Percentiles rank a stretch among this genome's conserved stretches.
Conservation (phyloP, 768 basidiomycete genomes). For the Pulveroboletus sp. region DNA sequence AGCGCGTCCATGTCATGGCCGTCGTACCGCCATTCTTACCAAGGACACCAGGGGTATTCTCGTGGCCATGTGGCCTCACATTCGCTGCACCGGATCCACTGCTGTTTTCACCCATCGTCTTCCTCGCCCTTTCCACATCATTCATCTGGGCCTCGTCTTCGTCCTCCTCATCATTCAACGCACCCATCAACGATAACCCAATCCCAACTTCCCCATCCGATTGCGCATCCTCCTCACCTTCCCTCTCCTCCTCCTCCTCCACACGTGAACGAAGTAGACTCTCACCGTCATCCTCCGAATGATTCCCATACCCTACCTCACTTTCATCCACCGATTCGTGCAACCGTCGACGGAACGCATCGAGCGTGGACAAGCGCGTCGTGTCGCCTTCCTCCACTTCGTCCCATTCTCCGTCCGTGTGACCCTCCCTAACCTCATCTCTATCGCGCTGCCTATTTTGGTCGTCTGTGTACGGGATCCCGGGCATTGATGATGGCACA, state of each 20-base stretch:
- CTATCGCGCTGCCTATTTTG: background rate
- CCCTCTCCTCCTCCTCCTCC: constrained; percentile 1
- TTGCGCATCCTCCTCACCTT: constrained; percentile 21
- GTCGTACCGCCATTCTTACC: constrained; percentile 2
- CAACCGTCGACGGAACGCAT: constrained; percentile 22
- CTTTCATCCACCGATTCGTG: constrained; percentile 11
- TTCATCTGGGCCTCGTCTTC: constrained; percentile 14
- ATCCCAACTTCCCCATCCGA: constrained; percentile 66
- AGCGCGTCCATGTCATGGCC: constrained; percentile 28
- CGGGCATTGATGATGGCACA: constrained; percentile 7
- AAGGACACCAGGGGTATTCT: constrained; percentile 1
- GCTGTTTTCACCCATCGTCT: background rate
- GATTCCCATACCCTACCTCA: background rate
- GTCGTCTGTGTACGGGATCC: background rate
- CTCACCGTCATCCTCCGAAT: constrained; percentile 10
- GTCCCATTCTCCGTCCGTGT: background rate
- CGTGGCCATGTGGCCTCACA: constrained; percentile 1
- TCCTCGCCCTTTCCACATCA: constrained; percentile 3
- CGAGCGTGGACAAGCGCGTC: constrained; percentile 23
- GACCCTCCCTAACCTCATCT: background rate
- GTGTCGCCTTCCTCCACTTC: constrained; percentile 15
- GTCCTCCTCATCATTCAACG: constrained; percentile 33
- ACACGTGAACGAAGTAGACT: background rate
- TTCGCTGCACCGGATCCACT: background rate
- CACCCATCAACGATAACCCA: constrained; percentile 60